Evolutionary conservation across 2,329 filamentous ascomycete genomes (phyloP).

Genomic region (Fusarium siculi): DNA sequence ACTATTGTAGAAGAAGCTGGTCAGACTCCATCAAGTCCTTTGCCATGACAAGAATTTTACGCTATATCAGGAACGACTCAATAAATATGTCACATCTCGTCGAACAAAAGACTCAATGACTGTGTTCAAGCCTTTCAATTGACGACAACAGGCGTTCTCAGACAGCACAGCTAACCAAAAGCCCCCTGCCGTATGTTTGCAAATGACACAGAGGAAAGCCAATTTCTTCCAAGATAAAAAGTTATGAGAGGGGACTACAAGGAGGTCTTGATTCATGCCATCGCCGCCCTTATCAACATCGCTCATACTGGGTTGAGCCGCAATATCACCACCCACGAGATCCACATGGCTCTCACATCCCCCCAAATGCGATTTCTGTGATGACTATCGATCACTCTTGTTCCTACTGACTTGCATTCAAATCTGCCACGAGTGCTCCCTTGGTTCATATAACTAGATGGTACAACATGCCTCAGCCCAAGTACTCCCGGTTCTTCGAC

Average conservation of each 20-base stretch:
- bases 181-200: too few species aligned
- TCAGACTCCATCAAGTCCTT: fast-evolving
- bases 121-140: not conserved
- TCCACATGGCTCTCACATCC: not conserved
- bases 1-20: not conserved
- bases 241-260: not conserved
- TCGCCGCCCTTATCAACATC: too few species aligned
- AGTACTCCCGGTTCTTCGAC: too few species aligned
- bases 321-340: not conserved
- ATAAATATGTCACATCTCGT: not conserved
- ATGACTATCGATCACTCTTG: not conserved
- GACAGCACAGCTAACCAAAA: not conserved
- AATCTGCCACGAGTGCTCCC: not conserved
- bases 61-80: not conserved
- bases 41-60: fast-evolving
- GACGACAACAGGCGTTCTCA: not conserved
- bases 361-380: not conserved
- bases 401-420: not conserved
- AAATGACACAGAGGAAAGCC: not conserved
- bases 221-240: not conserved
- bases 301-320: not conserved
- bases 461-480: not conserved
- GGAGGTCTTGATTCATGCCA: too few species aligned
- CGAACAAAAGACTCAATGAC: not conserved
- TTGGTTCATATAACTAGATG: not conserved